These are phyloP conservation scores for Spinacia oleracea DNA, from an alignment of 179 eudicot genomes.

Conservation along the genomic window DNA sequence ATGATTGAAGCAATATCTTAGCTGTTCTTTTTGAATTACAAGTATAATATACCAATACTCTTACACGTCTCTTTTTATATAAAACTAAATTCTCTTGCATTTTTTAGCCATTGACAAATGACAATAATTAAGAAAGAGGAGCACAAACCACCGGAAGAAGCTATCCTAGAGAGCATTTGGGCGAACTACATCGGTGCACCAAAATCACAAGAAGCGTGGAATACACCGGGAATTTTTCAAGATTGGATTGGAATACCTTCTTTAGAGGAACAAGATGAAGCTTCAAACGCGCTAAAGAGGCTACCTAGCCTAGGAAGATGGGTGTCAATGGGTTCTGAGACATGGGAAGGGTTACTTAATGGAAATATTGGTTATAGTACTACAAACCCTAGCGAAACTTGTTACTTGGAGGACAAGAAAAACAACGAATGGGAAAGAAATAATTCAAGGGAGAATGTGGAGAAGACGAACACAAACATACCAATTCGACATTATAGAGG, in stretches of 20 bases:
- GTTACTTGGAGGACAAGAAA: not conserved
- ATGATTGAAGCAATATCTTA: constrained; percentile 20
- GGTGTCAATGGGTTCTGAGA: constrained; percentile 65
- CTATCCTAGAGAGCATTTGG: constrained; percentile 62
- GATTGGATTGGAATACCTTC: constrained; percentile 44
- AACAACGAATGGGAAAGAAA: not conserved
- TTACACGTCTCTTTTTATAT: constrained; percentile 15
- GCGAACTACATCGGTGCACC: constrained; percentile 49
- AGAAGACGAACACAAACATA: constrained; percentile 12
- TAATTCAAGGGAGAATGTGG: not conserved
- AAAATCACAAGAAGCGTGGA: not conserved
- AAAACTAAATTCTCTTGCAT: not conserved
- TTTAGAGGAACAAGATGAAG: constrained; percentile 32
- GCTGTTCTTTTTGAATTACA: constrained; percentile 24
- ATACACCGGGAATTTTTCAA: constrained; percentile 1
- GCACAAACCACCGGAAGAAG: constrained; percentile 31
- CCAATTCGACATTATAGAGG: constrained; percentile 54
- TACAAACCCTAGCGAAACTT: not conserved
- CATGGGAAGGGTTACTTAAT: constrained; percentile 55
- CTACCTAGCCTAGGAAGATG: constrained; percentile 63
- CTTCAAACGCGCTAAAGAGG: constrained; percentile 42
- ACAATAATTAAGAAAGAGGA: constrained; percentile 29
- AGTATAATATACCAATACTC: not conserved
- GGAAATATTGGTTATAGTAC: constrained; percentile 17
- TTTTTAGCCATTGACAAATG: constrained; percentile 24